Evolutionary conservation across 1,139 yeast species (phyloP), one percentile per base, ranked within the genome.

Genomic region (Blastobotrys malaysiensis): DNA sequence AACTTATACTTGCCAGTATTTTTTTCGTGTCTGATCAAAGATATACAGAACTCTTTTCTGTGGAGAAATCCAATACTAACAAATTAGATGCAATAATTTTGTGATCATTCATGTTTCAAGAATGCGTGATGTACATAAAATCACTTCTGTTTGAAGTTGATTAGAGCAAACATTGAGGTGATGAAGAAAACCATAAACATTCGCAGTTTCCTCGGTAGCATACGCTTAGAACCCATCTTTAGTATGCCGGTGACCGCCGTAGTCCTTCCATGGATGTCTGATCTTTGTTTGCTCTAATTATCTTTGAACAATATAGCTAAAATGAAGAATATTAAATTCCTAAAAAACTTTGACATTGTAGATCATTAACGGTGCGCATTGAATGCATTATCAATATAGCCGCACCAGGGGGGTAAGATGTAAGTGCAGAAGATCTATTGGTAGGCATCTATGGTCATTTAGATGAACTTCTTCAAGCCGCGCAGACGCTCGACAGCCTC

Each of bases 171-270:
- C 39, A 31, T 73, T 71, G 73, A 77, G 69, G 76, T 84, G 91
- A 85, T 84, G 91, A 85, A 82, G 82, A 73, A 73, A 77, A 74
- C 81, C 82, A 77, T 78, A 73, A 81, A 84, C 91, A 84, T 84
- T 84, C 90, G 90, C 90, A 84, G 90, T 84, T 84, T 84, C 90
- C 90, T 80, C 90, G 90, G 90, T 84, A 85, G 88, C 83, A 76
- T 80, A 81, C 89, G 77, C 73, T 69, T 61, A 73, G 88, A 84
- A 84, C 89, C 90, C 86, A 83, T 77, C 82, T 77, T 22, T 77
- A 71, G 88, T 83, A 79, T 81, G 83, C 74, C 88, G 76, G 89
- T 85, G 90, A 84, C 91, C 90, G 91, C 64, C 62, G 60, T 62
- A 77, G 71, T 71, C 73, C 86, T 82, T 82, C 86, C 85, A 79